Base-by-base conservation (phyloP, 495 filamentous ascomycete species). In the Durotheca rogersii region DNA sequence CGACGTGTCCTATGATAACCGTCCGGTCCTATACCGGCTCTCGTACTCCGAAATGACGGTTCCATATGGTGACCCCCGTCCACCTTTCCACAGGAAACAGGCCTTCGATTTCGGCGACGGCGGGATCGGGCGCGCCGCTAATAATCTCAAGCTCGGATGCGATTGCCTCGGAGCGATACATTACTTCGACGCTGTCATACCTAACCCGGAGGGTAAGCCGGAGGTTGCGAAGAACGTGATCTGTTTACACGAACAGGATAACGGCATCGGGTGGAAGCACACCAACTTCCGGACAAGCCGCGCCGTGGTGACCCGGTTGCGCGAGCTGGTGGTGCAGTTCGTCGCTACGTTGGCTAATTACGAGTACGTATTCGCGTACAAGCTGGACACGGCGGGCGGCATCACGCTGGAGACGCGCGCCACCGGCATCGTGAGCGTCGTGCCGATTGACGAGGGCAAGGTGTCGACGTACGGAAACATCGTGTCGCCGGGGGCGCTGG, bases 321-420 rank as follows among this genome's bases (percentile, higher is more conserved):
- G 88, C 3, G 84, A 90, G 65, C 69, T 92, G 0, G 85, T 90
- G 6, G 50, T 92, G 27, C 87, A 91, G 52, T 86, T 85, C 58
- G 87, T 89, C 57, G 81, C 87, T 56, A 90, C 87, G 0, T 79
- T 90, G 19, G 81, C 83, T 23, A 91, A 91, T 67, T 91, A 91
- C 67, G 87, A 90, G 61, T 91, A 91, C 49, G 85, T 95, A 42
- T 77, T 96, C 37, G 81, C 85, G 10, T 96, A 87, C 67, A 81
- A 88, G 44, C 88, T 96, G 71, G 88, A 90, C 66, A 88, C 90
- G 49, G 87, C 89, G 0, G 90, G 84, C 4, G 89, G 90, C 59
- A 53, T 94, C 35, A 73, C 80, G 31, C 84, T 92, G 55, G 90
- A 96, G 69, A 84, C 88, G 25, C 81, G 86, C 10, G 90, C 90